A percentile compares a stretch with the other conserved stretches of the same genome.
These are phyloP conservation scores for Candida nemodendra DNA, from an alignment of 805 yeast species.

Conservation along the genomic window DNA sequence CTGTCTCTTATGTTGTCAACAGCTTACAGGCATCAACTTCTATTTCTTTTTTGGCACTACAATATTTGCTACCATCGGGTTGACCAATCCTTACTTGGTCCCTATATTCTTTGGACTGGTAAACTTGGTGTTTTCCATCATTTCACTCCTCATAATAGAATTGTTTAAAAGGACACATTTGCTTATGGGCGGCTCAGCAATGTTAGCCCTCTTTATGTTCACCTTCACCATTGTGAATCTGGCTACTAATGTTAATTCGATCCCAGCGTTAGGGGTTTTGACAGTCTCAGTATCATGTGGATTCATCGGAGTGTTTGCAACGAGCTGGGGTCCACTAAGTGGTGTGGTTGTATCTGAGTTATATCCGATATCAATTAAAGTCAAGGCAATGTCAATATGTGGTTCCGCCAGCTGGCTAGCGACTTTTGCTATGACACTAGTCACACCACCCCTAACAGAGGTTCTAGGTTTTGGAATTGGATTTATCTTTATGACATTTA, in stretches of 20 bases:
- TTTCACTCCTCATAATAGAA: constrained; percentile 48
- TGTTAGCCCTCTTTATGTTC: constrained; percentile 52
- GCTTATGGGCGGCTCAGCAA: constrained; percentile 46
- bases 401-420: constrained; percentile 64
- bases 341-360: constrained; percentile 63
- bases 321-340: constrained; percentile 76
- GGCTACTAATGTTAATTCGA: constrained; percentile 34
- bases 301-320: constrained; percentile 63
- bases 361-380: constrained; percentile 60
- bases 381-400: constrained; percentile 53
- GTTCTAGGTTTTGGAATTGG: constrained; percentile 68
- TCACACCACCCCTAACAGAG: constrained; percentile 65
- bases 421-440: constrained; percentile 61
- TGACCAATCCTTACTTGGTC: constrained; percentile 52
- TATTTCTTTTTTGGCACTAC: constrained; percentile 67
- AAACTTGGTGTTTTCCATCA: constrained; percentile 51
- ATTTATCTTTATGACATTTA: constrained; percentile 43
- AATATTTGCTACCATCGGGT: constrained; percentile 51
- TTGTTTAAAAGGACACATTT: constrained; percentile 46
- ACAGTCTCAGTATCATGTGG: constrained; percentile 55
- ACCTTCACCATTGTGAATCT: constrained; percentile 58
- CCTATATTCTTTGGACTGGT: constrained; percentile 55
- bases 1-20: constrained; percentile 36
- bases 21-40: constrained; percentile 64
- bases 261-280: constrained; percentile 47